Conservation (phyloP, 208 protist genomes). For the Naegleria lovaniensis region DNA sequence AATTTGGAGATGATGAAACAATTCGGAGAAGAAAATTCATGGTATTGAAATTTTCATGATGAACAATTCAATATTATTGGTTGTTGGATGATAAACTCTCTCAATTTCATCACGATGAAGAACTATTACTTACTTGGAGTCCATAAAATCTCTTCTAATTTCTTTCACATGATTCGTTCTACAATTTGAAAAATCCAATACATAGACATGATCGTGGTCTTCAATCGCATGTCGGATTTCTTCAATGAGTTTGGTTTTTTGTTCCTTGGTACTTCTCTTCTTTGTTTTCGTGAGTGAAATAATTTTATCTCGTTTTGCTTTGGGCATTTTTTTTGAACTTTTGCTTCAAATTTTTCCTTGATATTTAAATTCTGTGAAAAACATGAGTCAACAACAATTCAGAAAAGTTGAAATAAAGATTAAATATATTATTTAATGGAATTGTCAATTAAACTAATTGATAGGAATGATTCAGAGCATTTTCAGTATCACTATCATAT, state of each 20-base stretch:
- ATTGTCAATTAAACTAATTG: constrained; percentile 17
- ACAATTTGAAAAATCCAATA: constrained; percentile 46
- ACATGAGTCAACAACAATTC: too few relatives aligned
- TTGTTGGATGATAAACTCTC: too few relatives aligned
- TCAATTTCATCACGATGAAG: constrained; percentile 16
- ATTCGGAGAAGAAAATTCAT: too few relatives aligned
- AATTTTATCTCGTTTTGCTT: constrained; percentile 16
- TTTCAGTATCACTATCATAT: neutral
- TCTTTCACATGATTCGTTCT: constrained; percentile 49
- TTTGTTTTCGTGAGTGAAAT: constrained; percentile 40
- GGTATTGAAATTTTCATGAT: too few relatives aligned
- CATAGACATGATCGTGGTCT: constrained; percentile 30
- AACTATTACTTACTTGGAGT: constrained; percentile 6
- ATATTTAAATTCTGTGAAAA: neutral
- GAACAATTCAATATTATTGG: too few relatives aligned
- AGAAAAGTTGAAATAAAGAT: too few relatives aligned
- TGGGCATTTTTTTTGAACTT: neutral
- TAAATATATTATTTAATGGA: too few relatives aligned
- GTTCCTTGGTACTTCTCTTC: constrained; percentile 25
- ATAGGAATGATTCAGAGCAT: neutral
- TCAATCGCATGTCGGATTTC: constrained; percentile 22
- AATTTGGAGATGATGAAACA: too few relatives aligned
- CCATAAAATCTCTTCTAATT: constrained; percentile 38
- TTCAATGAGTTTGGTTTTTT: constrained; percentile 37
- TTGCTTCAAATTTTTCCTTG: neutral